Conservation (phyloP, 257 asterid genomes). For the Solanum bukasovii region DNA sequence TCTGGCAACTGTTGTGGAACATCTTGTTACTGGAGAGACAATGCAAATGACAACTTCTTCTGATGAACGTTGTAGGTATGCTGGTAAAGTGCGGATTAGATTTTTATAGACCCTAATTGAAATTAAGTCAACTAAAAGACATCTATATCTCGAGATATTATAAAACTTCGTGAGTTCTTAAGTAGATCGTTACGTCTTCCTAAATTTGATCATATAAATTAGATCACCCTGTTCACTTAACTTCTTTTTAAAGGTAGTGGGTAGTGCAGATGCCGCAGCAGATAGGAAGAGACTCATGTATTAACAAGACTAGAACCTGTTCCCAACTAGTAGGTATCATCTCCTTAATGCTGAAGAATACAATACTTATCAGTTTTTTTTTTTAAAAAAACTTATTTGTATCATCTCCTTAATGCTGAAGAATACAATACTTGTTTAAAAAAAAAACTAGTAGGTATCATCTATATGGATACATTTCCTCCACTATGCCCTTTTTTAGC, state of each 20-base stretch:
- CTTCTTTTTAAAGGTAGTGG: background rate
- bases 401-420: background rate
- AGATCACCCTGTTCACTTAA: background rate
- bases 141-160: background rate
- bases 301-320: background rate
- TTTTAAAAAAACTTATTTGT: background rate
- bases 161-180: background rate
- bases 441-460: background rate
- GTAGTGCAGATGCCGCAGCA: background rate
- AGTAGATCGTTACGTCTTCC: background rate
- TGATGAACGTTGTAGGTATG: conserved; percentile 87
- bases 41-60: conserved; percentile 90
- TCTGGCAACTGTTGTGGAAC: conserved; percentile 83
- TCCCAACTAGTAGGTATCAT: background rate
- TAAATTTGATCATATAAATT: background rate
- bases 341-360: background rate
- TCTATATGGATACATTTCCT: background rate
- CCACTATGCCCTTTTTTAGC: background rate
- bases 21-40: conserved; percentile 96
- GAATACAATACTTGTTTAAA: background rate
- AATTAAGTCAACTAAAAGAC: background rate
- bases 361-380: background rate
- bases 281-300: background rate
- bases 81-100: background rate
- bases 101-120: background rate